Conservation (phyloP, 441 rosid species). For the Aleurites moluccanus region DNA sequence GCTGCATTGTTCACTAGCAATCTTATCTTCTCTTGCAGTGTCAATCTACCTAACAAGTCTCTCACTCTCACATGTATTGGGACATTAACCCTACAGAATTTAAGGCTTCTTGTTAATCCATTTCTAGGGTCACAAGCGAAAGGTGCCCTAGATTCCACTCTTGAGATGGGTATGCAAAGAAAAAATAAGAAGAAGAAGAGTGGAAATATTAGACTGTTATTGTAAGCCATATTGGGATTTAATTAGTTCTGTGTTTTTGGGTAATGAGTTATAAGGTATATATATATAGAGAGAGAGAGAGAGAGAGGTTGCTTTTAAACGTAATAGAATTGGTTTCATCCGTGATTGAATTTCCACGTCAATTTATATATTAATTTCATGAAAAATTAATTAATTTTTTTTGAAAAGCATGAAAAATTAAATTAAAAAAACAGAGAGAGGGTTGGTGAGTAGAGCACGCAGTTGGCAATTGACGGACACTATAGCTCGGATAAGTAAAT, state of each 20-base stretch:
- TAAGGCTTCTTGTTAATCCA: constrained; percentile 51
- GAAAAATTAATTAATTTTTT: too few relatives aligned
- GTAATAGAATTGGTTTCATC: neutral
- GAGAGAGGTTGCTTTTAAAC: constrained; percentile 25
- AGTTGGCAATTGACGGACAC: constrained; percentile 3
- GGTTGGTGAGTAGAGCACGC: constrained; percentile 29
- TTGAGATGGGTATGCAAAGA: constrained; percentile 8
- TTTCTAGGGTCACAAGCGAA: constrained; percentile 85
- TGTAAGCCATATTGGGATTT: constrained; percentile 10
- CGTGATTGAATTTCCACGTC: constrained; percentile 57
- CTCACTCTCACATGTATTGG: constrained; percentile 63
- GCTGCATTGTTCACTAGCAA: constrained; percentile 76
- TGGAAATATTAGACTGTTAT: constrained; percentile 13
- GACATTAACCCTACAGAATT: constrained; percentile 51
- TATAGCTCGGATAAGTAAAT: neutral
- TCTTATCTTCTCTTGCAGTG: constrained; percentile 72
- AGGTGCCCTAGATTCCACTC: constrained; percentile 46
- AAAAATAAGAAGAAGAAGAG: constrained; percentile 13
- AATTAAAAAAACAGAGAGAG: neutral
- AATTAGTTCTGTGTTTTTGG: neutral
- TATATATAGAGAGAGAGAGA: constrained; percentile 40
- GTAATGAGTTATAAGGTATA: constrained; percentile 1
- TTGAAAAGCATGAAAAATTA: too few relatives aligned
- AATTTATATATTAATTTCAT: too few relatives aligned
- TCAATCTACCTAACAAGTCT: constrained; percentile 71